A percentile compares a stretch with the other conserved stretches of the same genome.
Conservation (phyloP, 106 monocot species). For the Hemerocallis citrina region DNA sequence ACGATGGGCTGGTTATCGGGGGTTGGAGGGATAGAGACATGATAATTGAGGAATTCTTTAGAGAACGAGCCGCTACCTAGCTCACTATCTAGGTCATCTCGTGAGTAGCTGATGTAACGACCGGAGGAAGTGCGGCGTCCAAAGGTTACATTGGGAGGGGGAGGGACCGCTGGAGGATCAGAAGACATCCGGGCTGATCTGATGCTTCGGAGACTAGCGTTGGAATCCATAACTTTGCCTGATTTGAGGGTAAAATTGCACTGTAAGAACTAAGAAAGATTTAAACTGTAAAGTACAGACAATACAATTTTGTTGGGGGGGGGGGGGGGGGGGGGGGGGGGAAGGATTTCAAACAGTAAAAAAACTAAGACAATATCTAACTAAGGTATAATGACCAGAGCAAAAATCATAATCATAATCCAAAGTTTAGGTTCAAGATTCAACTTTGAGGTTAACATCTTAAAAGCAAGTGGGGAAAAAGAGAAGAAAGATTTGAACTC, state of each 20-base stretch:
- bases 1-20: conserved; percentile 71
- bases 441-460: conserved; percentile 1
- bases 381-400: too few relatives aligned
- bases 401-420: too few relatives aligned
- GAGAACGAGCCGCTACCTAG: conserved; percentile 12
- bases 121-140: conserved; percentile 43
- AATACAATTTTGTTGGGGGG: too few relatives aligned
- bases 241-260: too few relatives aligned
- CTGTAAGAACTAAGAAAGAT: too few relatives aligned
- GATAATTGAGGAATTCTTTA: conserved; percentile 33
- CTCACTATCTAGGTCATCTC: conserved; percentile 42
- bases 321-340: too few relatives aligned
- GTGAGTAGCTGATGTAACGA: conserved; percentile 45
- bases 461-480: too few relatives aligned
- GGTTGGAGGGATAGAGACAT: conserved; percentile 48
- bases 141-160: conserved; percentile 19
- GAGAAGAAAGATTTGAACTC: too few relatives aligned
- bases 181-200: conserved; percentile 6
- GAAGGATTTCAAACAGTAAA: too few relatives aligned
- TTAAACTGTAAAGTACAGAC: background rate
- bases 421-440: background rate
- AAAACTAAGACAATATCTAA: too few relatives aligned
- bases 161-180: background rate
- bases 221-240: too few relatives aligned
- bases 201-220: background rate